phyloP scores from a whole-genome alignment of 164 flowering plant genomes.

The Annona squamosa region DNA sequence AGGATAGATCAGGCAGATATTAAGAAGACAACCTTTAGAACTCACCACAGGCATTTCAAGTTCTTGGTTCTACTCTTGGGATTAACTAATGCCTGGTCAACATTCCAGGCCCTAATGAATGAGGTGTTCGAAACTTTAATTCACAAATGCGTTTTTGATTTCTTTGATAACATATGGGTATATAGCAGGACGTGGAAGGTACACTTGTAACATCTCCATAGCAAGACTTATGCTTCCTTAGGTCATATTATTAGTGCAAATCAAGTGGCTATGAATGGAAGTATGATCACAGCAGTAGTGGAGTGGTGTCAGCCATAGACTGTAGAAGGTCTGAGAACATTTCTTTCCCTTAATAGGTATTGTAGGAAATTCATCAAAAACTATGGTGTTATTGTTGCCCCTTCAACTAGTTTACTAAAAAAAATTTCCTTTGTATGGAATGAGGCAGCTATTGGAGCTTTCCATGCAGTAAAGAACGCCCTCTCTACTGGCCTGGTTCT shows the following conservation, averaged over 20 bases:
- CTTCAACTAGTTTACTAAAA: background rate
- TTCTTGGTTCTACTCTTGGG: background rate
- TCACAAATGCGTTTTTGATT: background rate
- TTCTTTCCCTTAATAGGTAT: slow-evolving; percentile 4
- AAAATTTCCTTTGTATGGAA: slow-evolving; percentile 1
- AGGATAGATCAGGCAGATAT: background rate
- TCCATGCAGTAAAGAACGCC: background rate
- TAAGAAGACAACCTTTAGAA: background rate
- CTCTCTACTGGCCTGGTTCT: too few relatives aligned
- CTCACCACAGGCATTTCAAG: background rate
- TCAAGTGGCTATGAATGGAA: background rate
- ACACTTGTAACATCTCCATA: background rate
- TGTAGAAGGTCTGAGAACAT: background rate
- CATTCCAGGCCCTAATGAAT: slow-evolving; percentile 8
- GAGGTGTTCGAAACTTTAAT: background rate
- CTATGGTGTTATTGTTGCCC: slow-evolving; percentile 2
- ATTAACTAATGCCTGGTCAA: background rate
- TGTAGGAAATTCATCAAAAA: slow-evolving; percentile 3
- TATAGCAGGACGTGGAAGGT: background rate
- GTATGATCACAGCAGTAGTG: background rate
- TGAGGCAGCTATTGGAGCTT: background rate
- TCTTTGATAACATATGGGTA: background rate
- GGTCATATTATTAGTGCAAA: background rate
- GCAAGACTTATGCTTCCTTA: background rate
- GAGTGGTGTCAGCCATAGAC: background rate